Percentiles rank a stretch among this genome's conserved stretches.
These are phyloP conservation scores for Nectriaceae sp. DNA, from an alignment of 2,329 filamentous ascomycete genomes.

Conservation along the genomic window DNA sequence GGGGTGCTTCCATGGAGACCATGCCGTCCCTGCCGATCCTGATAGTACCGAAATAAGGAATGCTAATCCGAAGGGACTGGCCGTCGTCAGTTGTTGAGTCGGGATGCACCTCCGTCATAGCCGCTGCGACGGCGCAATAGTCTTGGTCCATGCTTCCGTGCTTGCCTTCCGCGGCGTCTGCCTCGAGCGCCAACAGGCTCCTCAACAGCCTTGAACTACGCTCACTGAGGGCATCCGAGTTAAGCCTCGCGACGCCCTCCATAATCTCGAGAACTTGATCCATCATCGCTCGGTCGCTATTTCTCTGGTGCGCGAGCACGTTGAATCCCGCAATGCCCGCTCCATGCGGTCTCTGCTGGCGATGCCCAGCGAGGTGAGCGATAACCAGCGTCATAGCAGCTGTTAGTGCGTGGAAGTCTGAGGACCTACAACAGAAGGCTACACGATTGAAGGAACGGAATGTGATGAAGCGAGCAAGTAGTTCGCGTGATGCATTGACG, in stretches of 20 bases:
- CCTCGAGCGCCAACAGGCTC: conserved; percentile 45
- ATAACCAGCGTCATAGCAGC: conserved; percentile 51
- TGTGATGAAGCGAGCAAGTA: conserved; percentile 47
- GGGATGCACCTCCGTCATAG: conserved; percentile 18
- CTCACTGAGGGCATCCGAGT: conserved; percentile 41
- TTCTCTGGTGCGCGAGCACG: conserved; percentile 43
- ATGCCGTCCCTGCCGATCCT: no score
- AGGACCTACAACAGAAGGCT: conserved; percentile 46
- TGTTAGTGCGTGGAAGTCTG: conserved; percentile 53
- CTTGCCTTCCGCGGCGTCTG: conserved; percentile 34
- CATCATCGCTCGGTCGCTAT: conserved; percentile 43
- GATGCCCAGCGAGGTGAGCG: conserved; percentile 36
- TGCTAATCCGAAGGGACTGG: conserved; percentile 35
- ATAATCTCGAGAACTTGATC: conserved; percentile 39
- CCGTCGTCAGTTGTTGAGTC: conserved; percentile 10
- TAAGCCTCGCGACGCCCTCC: conserved; percentile 33
- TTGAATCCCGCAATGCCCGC: no score
- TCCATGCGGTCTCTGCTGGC: conserved; percentile 2
- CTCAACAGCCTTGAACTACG: conserved; percentile 39
- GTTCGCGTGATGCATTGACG: conserved; percentile 49
- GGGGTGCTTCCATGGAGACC: no score
- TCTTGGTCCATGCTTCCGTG: conserved; percentile 25
- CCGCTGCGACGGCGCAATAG: conserved; percentile 12
- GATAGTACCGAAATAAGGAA: conserved; percentile 46
- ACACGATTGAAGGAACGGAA: conserved; percentile 43